These are phyloP conservation scores for Mycena olivaceomarginata DNA, from an alignment of 768 basidiomycete genomes.

Conservation along the genomic window DNA sequence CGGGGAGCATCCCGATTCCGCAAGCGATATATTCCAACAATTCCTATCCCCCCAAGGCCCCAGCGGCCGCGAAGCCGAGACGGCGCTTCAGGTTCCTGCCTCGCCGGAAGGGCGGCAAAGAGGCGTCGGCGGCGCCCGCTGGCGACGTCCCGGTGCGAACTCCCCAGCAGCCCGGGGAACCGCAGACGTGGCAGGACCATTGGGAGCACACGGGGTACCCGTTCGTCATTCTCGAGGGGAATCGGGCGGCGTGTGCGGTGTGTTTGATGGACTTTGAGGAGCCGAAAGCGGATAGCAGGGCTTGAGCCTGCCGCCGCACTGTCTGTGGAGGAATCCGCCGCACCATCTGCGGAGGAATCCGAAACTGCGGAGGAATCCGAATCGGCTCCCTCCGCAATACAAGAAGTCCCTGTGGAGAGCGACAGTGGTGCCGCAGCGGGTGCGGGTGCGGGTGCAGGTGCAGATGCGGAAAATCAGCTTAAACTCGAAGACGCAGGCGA, in stretches of 20 bases:
- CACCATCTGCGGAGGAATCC: constrained; percentile 18
- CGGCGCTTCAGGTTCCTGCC: constrained; percentile 73
- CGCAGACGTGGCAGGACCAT: constrained; percentile 82
- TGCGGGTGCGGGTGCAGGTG: too few relatives aligned
- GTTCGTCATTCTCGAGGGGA: constrained; percentile 88
- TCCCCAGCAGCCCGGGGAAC: constrained; percentile 47
- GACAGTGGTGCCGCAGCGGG: constrained; percentile 55
- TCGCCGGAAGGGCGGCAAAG: constrained; percentile 50
- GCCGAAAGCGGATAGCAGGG: constrained; percentile 66
- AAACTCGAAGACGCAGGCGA: constrained; percentile 84
- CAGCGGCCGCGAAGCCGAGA: constrained; percentile 54
- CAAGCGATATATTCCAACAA: constrained; percentile 63
- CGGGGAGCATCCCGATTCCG: constrained; percentile 63
- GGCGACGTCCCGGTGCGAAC: constrained; percentile 33
- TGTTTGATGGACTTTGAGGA: constrained; percentile 92
- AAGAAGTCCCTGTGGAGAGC: constrained; percentile 57
- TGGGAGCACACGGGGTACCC: constrained; percentile 89
- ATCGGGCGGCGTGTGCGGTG: constrained; percentile 75
- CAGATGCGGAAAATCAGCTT: constrained; percentile 61
- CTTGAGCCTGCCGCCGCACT: constrained; percentile 21
- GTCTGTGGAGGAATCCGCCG: too few relatives aligned
- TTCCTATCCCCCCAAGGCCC: constrained; percentile 76
- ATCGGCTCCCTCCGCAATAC: constrained; percentile 37
- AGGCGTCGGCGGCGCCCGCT: constrained; percentile 24
- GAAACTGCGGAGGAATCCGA: too few relatives aligned